Evolutionary conservation across 176 grass and related monocot genomes (phyloP).

Genomic region (Eragrostis curvula): DNA sequence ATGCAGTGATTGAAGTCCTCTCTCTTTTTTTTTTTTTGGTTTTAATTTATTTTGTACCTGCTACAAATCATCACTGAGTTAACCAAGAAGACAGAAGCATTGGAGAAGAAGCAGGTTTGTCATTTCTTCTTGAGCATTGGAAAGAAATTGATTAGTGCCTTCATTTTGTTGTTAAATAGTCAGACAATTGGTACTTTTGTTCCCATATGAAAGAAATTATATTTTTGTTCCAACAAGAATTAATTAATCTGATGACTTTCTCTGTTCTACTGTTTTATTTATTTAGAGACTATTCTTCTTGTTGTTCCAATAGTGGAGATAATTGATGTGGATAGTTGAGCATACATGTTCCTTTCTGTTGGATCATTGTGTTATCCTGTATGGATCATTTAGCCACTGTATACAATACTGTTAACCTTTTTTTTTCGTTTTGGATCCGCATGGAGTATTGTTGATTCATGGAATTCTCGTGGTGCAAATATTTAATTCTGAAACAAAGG

Average conservation of each 20-base stretch:
- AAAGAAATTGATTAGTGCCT: conserved; percentile 4
- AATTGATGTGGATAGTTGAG: conserved; percentile 5
- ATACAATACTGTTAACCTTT: neutral
- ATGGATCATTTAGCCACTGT: conserved; percentile 23
- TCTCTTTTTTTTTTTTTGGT: too few relatives aligned
- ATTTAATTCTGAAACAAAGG: too few relatives aligned
- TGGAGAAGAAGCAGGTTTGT: conserved; percentile 80
- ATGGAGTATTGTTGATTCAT: too few relatives aligned
- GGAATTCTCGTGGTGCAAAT: too few relatives aligned
- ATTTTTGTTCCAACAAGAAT: conserved; percentile 8
- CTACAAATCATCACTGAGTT: conserved; percentile 56
- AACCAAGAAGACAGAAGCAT: conserved; percentile 49
- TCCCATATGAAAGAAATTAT: neutral
- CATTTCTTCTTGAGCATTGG: conserved; percentile 31
- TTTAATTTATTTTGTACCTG: conserved; percentile 57
- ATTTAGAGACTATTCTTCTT: conserved; percentile 17
- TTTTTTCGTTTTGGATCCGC: neutral
- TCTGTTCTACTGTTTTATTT: conserved; percentile 14
- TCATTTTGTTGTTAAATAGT: conserved; percentile 39
- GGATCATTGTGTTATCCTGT: conserved; percentile 17
- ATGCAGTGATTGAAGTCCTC: neutral
- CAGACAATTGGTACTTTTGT: neutral
- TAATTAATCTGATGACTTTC: neutral
- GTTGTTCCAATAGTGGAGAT: neutral
- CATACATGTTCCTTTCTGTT: conserved; percentile 12